Conservation (phyloP, 176 grass and related monocot genomes). For the Oryza officinalis region DNA sequence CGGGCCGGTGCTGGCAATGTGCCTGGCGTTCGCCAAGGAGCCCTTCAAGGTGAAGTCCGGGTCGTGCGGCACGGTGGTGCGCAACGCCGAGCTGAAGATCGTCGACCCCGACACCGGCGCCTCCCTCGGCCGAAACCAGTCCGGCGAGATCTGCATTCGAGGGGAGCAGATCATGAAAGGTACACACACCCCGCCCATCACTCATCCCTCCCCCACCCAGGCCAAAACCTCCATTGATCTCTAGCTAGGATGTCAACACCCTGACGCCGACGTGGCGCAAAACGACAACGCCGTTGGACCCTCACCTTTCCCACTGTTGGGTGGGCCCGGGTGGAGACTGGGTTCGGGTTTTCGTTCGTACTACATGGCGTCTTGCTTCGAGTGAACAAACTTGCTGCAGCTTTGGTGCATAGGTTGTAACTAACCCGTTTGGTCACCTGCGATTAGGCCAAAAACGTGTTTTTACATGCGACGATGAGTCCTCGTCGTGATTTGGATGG, state of each 20-base stretch:
- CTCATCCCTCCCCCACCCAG: no score
- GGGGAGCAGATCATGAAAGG: conserved; percentile 98
- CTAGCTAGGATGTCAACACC: not conserved
- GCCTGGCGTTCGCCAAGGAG: conserved; percentile 84
- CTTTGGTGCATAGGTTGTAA: not conserved
- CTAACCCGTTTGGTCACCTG: not conserved
- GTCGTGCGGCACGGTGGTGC: conserved; percentile 87
- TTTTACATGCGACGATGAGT: not conserved
- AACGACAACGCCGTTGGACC: not conserved
- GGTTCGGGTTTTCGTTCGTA: not conserved
- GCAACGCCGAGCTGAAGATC: conserved; percentile 77
- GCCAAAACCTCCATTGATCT: not conserved
- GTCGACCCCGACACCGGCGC: conserved; percentile 76
- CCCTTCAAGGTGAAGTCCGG: conserved; percentile 78
- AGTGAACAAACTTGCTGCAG: not conserved
- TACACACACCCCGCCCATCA: not conserved
- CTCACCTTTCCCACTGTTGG: not conserved
- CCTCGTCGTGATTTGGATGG: not conserved
- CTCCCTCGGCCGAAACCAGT: conserved; percentile 59
- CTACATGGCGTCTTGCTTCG: not conserved
- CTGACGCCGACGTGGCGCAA: not conserved
- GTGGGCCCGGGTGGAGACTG: not conserved
- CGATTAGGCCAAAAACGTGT: not conserved
- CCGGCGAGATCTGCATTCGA: conserved; percentile 92
- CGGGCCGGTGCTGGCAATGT: conserved; percentile 84